A percentile compares a stretch with the other conserved stretches of the same genome.
Evolutionary conservation across 306 rosid species (phyloP).

Genomic region (Acmispon strigosus): DNA sequence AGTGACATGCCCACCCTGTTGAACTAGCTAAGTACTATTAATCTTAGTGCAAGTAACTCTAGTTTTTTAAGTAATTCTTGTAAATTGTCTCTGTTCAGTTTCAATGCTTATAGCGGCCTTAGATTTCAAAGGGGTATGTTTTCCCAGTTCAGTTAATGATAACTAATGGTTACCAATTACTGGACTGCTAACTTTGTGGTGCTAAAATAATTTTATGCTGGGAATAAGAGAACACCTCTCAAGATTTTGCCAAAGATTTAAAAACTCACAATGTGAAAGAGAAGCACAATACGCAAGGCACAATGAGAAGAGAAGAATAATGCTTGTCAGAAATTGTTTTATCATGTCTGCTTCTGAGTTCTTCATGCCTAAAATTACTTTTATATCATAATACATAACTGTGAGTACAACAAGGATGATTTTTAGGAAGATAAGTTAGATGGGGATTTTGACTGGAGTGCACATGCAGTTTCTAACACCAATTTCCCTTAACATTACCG

Average conservation of each 20-base stretch:
- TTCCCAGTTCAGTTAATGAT: background rate
- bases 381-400: too few species aligned
- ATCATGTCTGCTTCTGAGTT: background rate
- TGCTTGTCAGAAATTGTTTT: background rate
- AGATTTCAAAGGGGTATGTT: background rate
- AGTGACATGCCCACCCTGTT: background rate
- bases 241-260: background rate
- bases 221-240: background rate
- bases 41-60: background rate
- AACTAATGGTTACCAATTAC: background rate
- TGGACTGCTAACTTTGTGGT: background rate
- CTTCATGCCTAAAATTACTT: too few species aligned
- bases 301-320: background rate
- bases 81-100: background rate
- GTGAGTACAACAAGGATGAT: background rate
- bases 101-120: background rate
- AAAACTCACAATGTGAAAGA: background rate
- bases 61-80: background rate
- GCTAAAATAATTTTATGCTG: background rate
- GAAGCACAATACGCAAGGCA: background rate
- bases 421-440: background rate
- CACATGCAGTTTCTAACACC: background rate
- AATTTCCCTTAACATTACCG: background rate
- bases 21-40: background rate
- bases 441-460: background rate